A percentile compares a stretch with the other conserved stretches of the same genome.
phyloP scores from a whole-genome alignment of 2,329 filamentous ascomycete species.

The Hypoxylon sp. region DNA sequence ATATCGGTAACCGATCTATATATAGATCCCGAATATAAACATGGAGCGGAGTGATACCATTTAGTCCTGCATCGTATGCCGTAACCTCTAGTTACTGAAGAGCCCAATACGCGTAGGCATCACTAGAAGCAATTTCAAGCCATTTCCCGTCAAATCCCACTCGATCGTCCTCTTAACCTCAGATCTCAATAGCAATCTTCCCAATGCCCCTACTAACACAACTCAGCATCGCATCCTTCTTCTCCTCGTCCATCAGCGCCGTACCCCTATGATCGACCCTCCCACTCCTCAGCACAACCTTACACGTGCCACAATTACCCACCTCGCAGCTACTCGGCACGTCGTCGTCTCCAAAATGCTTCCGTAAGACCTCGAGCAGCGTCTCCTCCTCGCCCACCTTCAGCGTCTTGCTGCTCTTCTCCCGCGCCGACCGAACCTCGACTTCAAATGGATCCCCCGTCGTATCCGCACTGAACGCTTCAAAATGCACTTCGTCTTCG shows the following conservation, averaged over 20 bases:
- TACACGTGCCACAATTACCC: conserved; percentile 69
- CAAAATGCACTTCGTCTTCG: conserved; percentile 70
- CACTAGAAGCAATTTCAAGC: background rate
- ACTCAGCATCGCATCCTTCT: conserved; percentile 61
- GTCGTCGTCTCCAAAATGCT: conserved; percentile 58
- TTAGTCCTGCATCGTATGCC: background rate
- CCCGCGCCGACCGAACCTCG: conserved; percentile 57
- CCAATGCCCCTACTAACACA: conserved; percentile 69
- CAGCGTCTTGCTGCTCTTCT: conserved; percentile 57
- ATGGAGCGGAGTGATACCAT: background rate
- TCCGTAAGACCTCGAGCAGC: conserved; percentile 64
- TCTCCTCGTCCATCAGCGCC: conserved; percentile 63
- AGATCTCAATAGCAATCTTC: conserved; percentile 65
- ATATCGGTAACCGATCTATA: background rate
- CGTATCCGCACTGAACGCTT: conserved; percentile 69
- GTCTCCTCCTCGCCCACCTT: conserved; percentile 65
- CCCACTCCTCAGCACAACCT: conserved; percentile 60
- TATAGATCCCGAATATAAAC: too few relatives aligned
- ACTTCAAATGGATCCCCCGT: conserved; percentile 73
- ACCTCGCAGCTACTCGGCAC: conserved; percentile 67
- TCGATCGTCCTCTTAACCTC: conserved; percentile 25
- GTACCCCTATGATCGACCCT: conserved; percentile 65
- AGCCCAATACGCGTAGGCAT: too few relatives aligned
- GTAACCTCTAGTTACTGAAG: background rate
- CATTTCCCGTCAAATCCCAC: background rate